Evolutionary conservation across 2,329 filamentous ascomycete genomes (phyloP), one percentile per base, ranked within the genome.

Genomic region (Plectosphaerella cucumerina): DNA sequence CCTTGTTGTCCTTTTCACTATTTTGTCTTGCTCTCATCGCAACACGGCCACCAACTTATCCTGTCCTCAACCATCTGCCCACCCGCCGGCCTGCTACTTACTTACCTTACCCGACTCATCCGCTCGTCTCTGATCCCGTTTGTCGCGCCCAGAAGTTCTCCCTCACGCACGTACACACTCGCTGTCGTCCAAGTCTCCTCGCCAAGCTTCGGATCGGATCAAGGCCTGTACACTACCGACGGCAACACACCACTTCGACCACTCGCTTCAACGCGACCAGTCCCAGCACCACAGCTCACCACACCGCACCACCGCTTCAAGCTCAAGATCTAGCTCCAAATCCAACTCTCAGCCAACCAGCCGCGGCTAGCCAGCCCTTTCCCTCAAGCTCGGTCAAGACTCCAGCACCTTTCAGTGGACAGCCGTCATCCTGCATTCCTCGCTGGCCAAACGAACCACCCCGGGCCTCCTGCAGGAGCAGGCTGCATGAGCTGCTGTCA

Each of bases 401-500:
- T 37, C 15, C 35, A 37, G 35, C 9, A n/a, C 35, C 17, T 14
- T 22, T 9, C n/a, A n/a, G 37, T 10, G 41, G 5, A 21, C 23
- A 6, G 22, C 23, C 47, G 21, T 42, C 23, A 42, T 23, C 23
- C 21, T 48, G 37, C 47, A 43, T 43, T 50, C 34, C 20, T 22
- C 20, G 44, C 17, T 45, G 21, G 23, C 34, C 17, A 20, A 45
- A 31, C 48, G 31, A 33, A 37, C 23, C 17, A 9, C 20, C 26
- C 26, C 26, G 26, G 31, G 22, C 26, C 47, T 51, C 37, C 49
- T 49, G 44, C 53, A 50, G 15, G 50, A 43, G 20, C 20, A 48
- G n/a, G 35, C 35, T 44, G 51, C 35, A 48, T 46, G 48, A 23
- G 15, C 53, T 15, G 14, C 45, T 55, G 47, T 44, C 12, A 21